Evolutionary conservation across 2,329 filamentous ascomycete genomes (phyloP), one percentile per base, ranked within the genome.

Genomic region (Botrytis paeoniae): DNA sequence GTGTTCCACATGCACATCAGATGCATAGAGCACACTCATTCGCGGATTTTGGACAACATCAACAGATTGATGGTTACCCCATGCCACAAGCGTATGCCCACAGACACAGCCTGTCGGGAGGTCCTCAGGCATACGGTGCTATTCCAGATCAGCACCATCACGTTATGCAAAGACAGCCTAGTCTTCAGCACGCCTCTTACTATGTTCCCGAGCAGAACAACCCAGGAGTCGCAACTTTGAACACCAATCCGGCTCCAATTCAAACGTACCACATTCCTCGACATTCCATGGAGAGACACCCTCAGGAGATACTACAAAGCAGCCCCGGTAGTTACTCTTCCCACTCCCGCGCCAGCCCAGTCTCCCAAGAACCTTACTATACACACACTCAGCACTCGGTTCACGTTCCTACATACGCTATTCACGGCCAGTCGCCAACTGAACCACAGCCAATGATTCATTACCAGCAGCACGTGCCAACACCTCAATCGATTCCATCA

Each of bases 121-220:
- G 81, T 37, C 77, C 83, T 29, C 83, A 86, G 60, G 86, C 84
- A 75, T 84, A 84, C 71, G 81, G 83, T 37, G 78, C 81, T 41
- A 80, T 85, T n/a, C 82, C 76, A 72, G 84, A 84, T 68, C 85
- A 86, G n/a, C 72, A 76, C 39, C 77, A 76, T 66, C 82, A 85
- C 62, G 85, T 85, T 39, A 76, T 79, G 51, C 77, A 80, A 37
- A 77, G 79, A 75, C 76, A 76, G n/a, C 76, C 78, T 22, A 79
- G 76, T 71, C 76, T 80, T n/a, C 78, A 80, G 14, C 77, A 80
- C 54, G 73, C 79, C 22, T 78, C 79, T 25, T 81, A 81, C 64
- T 91, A 89, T 77, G 84, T 90, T 43, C 86, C 89, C 1, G 89
- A 91, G 73, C 87, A 89, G 75, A 86, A 84, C 79, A 90, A 90